phyloP scores from a whole-genome alignment of 306 rosid species.

The Ormosia semicastrata region DNA sequence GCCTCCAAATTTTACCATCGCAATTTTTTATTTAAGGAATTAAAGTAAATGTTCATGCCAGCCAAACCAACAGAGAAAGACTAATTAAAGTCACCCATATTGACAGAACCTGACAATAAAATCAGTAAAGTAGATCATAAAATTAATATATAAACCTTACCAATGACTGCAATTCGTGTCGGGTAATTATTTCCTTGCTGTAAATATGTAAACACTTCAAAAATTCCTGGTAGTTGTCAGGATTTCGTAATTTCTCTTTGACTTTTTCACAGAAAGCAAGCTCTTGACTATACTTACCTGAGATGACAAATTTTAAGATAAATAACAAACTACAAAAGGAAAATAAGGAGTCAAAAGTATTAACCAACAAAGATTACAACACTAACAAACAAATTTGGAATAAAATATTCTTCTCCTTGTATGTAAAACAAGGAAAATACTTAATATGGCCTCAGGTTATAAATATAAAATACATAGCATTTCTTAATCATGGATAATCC shows the following conservation, averaged over 20 bases:
- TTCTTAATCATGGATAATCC: slow-evolving; percentile 6
- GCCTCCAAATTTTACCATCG: slow-evolving; percentile 13
- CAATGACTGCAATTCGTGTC: slow-evolving; percentile 83
- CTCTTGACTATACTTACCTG: slow-evolving; percentile 77
- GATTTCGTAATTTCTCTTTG: slow-evolving; percentile 79
- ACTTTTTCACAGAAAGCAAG: slow-evolving; percentile 84
- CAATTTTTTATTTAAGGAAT: slow-evolving; percentile 12
- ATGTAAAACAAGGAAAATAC: slow-evolving; percentile 26
- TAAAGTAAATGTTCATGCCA: not conserved
- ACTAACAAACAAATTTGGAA: slow-evolving; percentile 12
- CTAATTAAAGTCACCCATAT: not conserved
- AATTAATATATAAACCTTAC: slow-evolving; percentile 45
- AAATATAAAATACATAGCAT: slow-evolving; percentile 12
- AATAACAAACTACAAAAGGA: slow-evolving; percentile 14
- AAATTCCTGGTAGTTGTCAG: slow-evolving; percentile 91
- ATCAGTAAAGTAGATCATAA: not conserved
- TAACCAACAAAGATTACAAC: not conserved
- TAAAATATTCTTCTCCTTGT: not conserved
- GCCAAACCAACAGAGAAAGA: not conserved
- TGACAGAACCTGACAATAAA: slow-evolving; percentile 16
- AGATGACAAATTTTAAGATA: slow-evolving; percentile 31
- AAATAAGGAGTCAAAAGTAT: not conserved
- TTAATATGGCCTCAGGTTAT: not conserved
- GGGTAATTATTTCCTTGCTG: slow-evolving; percentile 91
- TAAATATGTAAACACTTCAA: slow-evolving; percentile 95